These are phyloP conservation scores for Haematococcus sp. DNA, from an alignment of 139 green algal genomes.

Conservation along the genomic window DNA sequence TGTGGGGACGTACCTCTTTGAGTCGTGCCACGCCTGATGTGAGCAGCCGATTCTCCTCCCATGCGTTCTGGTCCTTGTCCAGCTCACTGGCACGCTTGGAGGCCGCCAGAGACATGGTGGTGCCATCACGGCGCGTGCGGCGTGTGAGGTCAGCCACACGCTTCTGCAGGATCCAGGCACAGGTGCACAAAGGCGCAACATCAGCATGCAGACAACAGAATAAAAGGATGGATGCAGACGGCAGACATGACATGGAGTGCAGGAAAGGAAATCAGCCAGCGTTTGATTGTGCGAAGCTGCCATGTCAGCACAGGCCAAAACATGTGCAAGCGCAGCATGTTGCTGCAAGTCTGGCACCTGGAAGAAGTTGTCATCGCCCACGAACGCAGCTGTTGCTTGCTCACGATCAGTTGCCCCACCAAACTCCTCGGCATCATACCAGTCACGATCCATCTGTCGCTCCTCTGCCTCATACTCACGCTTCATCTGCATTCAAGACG, in stretches of 20 bases:
- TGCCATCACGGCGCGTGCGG: conserved; percentile 80
- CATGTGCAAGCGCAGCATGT: too few relatives aligned
- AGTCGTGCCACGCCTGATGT: conserved; percentile 80
- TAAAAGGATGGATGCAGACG: too few relatives aligned
- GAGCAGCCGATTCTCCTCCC: conserved; percentile 93
- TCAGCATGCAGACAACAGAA: too few relatives aligned
- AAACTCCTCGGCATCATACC: conserved; percentile 85
- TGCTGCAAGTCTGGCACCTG: background rate
- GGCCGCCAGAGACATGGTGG: conserved; percentile 81
- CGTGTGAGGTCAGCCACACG: conserved; percentile 62
- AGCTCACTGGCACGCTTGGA: conserved; percentile 84
- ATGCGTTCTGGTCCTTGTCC: conserved; percentile 81
- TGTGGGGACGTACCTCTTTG: conserved; percentile 54
- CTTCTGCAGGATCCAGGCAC: conserved; percentile 48
- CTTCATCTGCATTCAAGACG: background rate
- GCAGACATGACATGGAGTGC: too few relatives aligned
- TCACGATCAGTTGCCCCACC: conserved; percentile 27
- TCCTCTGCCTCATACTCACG: conserved; percentile 74
- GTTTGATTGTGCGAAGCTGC: too few relatives aligned
- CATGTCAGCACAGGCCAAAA: too few relatives aligned
- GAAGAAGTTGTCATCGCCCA: conserved; percentile 44
- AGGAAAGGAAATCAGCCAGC: too few relatives aligned
- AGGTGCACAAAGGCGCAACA: too few relatives aligned
- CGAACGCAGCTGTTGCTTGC: conserved; percentile 19
- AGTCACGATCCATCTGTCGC: conserved; percentile 81